Base-by-base conservation (phyloP, 306 rosid genomes). In the Ammopiptanthus mongolicus region DNA sequence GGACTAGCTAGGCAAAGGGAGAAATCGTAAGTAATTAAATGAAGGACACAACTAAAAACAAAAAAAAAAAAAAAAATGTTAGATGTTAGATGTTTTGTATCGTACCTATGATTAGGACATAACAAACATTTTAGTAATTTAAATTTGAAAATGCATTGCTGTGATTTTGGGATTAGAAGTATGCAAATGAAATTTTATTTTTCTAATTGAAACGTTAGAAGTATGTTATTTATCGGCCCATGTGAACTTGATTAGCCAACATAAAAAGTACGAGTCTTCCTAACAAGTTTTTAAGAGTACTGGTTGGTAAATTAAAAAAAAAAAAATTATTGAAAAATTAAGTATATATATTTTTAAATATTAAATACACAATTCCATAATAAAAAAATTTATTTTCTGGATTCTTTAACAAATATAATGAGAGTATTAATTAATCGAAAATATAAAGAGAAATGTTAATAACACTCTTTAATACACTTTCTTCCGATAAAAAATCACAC, bases 161-260 rank as follows among this genome's bases (percentile, higher is more conserved):
- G 47, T 71, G 55, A 65, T 23, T 42, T 57, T 56, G 13, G 28
- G 15, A 14, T 61, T 46, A 42, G 18, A 36, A 53, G 2, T 21
- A n/a, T 53, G n/a, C 18, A 42, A 56, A 15, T 25, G 42, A 14
- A 0, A n/a, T 64, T 57, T 6, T 1, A 22, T 22, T 37, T 33
- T 73, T 41, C 23, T 56, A 44, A 14, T 58, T 12, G 71, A 65
- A 19, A 22, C 22, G 3, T 65, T n/a, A 25, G 17, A 25, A 44
- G 23, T 60, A 19, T 59, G 47, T 12, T 11, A 22, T 78, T 18
- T 44, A 25, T 22, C 15, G 23, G 50, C 13, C 57, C 69, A 55
- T 79, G 73, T 42, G 64, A 66, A 47, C 42, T 56, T 47, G 56
- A 65, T 57, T 46, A 57, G 42, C 42, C 63, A 61, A 42, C 48